A percentile compares a stretch with the other conserved stretches of the same genome.
phyloP scores from a whole-genome alignment of 176 grass and related monocot genomes.

The Thinopyrum elongatum region DNA sequence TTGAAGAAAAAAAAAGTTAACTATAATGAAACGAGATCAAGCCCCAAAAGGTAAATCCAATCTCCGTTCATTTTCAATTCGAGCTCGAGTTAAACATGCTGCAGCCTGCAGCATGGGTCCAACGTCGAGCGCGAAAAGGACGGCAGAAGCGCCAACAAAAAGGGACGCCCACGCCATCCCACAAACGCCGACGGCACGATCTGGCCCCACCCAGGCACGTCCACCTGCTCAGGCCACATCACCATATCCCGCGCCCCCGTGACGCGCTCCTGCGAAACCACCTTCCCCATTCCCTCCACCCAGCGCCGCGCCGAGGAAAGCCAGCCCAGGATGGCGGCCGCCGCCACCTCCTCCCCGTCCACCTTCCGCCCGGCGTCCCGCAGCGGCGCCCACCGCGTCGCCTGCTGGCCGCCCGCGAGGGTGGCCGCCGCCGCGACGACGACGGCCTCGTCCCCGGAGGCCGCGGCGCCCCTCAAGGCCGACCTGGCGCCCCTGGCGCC shows the following conservation, averaged over 20 bases:
- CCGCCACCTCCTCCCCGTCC: constrained; percentile 16
- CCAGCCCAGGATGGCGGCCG: constrained; percentile 43
- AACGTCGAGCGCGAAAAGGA: neutral
- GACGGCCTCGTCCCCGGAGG: constrained; percentile 21
- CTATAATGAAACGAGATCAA: too few relatives aligned
- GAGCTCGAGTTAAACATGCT: neutral
- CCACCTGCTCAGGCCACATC: neutral
- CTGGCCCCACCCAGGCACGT: neutral
- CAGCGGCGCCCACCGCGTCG: neutral
- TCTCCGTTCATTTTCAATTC: too few relatives aligned
- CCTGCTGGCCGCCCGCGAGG: neutral
- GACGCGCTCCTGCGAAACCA: neutral
- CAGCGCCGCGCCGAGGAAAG: neutral
- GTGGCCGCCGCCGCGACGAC: constrained; percentile 7
- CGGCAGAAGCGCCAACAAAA: constrained; percentile 7
- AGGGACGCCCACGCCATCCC: neutral
- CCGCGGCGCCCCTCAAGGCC: constrained; percentile 16
- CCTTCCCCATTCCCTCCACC: neutral
- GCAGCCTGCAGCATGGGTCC: neutral
- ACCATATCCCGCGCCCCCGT: neutral
- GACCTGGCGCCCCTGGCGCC: constrained; percentile 9
- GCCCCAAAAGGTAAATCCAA: too few relatives aligned
- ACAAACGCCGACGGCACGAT: neutral
- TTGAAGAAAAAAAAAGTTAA: too few relatives aligned
- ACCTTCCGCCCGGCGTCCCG: neutral